Percentiles rank a stretch among this genome's conserved stretches.
These are phyloP conservation scores for Zanthoxylum bungeanum DNA, from an alignment of 345 rosid species.

Conservation along the genomic window DNA sequence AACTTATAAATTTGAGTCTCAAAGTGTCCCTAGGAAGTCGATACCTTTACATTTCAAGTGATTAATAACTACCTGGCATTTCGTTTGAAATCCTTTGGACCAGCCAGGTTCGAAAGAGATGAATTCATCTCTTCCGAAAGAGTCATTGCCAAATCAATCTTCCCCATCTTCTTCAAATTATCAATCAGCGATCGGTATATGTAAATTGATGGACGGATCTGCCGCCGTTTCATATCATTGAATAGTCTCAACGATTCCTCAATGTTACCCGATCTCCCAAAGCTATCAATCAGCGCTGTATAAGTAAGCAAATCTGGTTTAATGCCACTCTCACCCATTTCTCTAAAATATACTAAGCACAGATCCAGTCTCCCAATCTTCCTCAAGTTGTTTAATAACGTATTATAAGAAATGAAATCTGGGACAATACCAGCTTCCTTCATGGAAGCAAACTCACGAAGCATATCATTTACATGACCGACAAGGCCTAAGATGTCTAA, in stretches of 20 bases:
- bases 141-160: conserved; percentile 41
- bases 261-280: conserved; percentile 69
- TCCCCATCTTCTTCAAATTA: conserved; percentile 49
- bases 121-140: conserved; percentile 64
- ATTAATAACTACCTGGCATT: conserved; percentile 35
- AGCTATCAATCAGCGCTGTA: conserved; percentile 65
- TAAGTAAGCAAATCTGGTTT: conserved; percentile 79
- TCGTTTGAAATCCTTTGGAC: conserved; percentile 62
- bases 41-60: neutral
- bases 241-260: conserved; percentile 63
- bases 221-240: conserved; percentile 59
- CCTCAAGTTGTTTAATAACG: conserved; percentile 57
- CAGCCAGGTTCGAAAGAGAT: conserved; percentile 44
- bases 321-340: conserved; percentile 56
- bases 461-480: conserved; percentile 61
- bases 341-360: conserved; percentile 47
- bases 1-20: neutral
- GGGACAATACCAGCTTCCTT: conserved; percentile 54
- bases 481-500: conserved; percentile 63
- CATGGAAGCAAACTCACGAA: conserved; percentile 47
- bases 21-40: neutral
- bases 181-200: conserved; percentile 51
- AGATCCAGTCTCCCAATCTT: conserved; percentile 69
- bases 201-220: conserved; percentile 64
- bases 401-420: conserved; percentile 71